phyloP scores from a whole-genome alignment of 331 rosid species.

The Pyrus hybrid region DNA sequence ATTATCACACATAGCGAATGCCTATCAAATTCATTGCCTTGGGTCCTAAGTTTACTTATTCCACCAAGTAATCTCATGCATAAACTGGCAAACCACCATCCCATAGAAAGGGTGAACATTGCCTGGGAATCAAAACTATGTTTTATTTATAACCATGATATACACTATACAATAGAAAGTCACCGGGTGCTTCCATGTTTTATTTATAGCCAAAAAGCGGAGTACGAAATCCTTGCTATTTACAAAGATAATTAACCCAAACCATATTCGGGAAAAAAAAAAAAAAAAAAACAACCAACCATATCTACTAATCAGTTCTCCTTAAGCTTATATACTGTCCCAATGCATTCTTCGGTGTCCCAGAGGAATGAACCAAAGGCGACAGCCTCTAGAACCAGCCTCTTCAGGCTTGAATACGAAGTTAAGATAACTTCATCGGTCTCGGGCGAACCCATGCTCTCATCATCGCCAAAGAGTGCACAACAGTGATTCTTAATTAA shows the following conservation, averaged over 20 bases:
- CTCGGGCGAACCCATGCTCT: conserved; percentile 29
- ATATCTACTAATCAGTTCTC: conserved; percentile 33
- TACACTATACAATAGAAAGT: background rate
- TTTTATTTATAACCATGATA: background rate
- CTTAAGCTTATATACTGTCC: conserved; percentile 64
- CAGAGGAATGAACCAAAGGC: conserved; percentile 90
- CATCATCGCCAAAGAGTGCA: conserved; percentile 57
- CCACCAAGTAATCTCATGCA: too few relatives aligned
- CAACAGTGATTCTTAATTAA: conserved; percentile 59
- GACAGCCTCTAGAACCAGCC: conserved; percentile 88
- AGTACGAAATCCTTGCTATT: conserved; percentile 8
- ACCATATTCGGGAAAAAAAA: background rate
- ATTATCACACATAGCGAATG: too few relatives aligned
- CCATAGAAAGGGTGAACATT: background rate
- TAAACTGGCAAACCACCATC: too few relatives aligned
- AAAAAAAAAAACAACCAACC: background rate
- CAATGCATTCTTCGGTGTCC: conserved; percentile 89
- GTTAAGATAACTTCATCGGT: conserved; percentile 61
- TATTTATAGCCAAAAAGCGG: background rate
- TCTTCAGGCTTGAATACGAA: conserved; percentile 82
- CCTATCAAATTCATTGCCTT: too few relatives aligned
- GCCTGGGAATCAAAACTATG: background rate
- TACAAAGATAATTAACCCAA: too few relatives aligned
- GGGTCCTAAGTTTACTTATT: too few relatives aligned
- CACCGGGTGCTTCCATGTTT: background rate